These are phyloP conservation scores for Trametes sanguinea DNA, from an alignment of 768 basidiomycete genomes.

Conservation along the genomic window DNA sequence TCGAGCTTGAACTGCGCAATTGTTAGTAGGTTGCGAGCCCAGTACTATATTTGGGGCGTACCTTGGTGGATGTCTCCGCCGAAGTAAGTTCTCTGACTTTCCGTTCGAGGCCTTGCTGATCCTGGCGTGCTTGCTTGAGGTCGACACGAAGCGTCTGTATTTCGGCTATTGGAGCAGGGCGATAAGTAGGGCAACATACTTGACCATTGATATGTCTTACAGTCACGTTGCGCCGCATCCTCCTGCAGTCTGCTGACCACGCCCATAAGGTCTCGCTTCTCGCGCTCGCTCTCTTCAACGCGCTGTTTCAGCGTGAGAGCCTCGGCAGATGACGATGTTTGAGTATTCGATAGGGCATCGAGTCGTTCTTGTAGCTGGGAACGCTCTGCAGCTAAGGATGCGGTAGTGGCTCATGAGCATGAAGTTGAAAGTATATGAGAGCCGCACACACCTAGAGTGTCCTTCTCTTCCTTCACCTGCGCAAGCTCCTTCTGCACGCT, in stretches of 20 bases:
- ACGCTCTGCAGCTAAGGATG: slow-evolving; percentile 44
- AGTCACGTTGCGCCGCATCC: slow-evolving; percentile 72
- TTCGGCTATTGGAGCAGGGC: slow-evolving; percentile 52
- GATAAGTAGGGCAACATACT: background rate
- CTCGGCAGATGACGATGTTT: slow-evolving; percentile 64
- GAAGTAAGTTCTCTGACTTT: slow-evolving; percentile 75
- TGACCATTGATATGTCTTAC: slow-evolving; percentile 42
- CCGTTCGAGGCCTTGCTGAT: slow-evolving; percentile 65
- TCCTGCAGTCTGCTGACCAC: slow-evolving; percentile 84
- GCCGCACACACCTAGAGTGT: slow-evolving; percentile 56
- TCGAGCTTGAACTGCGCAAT: slow-evolving; percentile 80
- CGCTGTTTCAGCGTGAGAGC: slow-evolving; percentile 58
- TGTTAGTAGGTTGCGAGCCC: background rate
- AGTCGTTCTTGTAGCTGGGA: slow-evolving; percentile 56
- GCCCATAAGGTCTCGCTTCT: slow-evolving; percentile 86
- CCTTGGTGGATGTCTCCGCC: slow-evolving; percentile 75
- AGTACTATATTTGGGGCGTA: slow-evolving; percentile 28
- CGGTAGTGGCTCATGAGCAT: background rate
- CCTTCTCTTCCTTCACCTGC: slow-evolving; percentile 60
- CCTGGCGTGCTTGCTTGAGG: slow-evolving; percentile 75
- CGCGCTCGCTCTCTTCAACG: slow-evolving; percentile 77
- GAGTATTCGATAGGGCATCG: slow-evolving; percentile 54
- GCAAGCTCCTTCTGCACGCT: slow-evolving; percentile 55
- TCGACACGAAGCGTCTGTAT: slow-evolving; percentile 65
- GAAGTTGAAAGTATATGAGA: no score